Base-by-base conservation (phyloP, 1,284 basidiomycete species). In the Ceratobasidium sp. region DNA sequence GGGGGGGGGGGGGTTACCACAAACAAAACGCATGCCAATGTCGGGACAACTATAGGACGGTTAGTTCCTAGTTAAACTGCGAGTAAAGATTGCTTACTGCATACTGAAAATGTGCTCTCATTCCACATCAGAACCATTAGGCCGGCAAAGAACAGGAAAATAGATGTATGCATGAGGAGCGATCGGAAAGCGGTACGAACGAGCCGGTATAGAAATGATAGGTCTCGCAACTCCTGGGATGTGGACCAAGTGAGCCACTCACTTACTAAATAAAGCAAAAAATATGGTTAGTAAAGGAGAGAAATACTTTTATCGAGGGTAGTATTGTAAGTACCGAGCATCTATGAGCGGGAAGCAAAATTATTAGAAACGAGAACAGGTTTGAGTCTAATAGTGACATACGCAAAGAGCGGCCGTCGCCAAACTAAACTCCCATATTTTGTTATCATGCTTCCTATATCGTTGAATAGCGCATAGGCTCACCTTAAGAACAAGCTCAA, bases 61-160 rank as follows among this genome's bases (percentile, higher is more conserved):
- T 43, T 9, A 63, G 6, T 43, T 8, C 14, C 21, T 23, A 16
- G 7, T 16, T 62, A 18, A 23, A 23, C 21, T 5, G 11, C 21
- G 13, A 21, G 23, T 4, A 13, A 23, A 28, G 6, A 44, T 4
- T 23, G 46, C 67, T 6, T 47, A 49, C 43, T 47, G 18, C 52
- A 71, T 28, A 71, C 67, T 4, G 54, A 18, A 18, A n/a, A 28
- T 13, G 18, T 18, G 23, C 44, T 47, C 35, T 52, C 57, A 43
- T 59, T 52, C 35, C 55, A 61, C 35, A 72, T 61, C 21, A 61
- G 26, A 9, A 71, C 55, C 2, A 59, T 1, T 26, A 71, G 41
- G 41, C 67, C 67, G 13, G 54, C 67, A 49, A 71, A 71, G 67
- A 71, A 71, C 3, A 71, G 44, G 28, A 58, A 71, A 35, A 71